Conservation (phyloP, 139 green algal genomes). For the Picochlorum sp. region DNA sequence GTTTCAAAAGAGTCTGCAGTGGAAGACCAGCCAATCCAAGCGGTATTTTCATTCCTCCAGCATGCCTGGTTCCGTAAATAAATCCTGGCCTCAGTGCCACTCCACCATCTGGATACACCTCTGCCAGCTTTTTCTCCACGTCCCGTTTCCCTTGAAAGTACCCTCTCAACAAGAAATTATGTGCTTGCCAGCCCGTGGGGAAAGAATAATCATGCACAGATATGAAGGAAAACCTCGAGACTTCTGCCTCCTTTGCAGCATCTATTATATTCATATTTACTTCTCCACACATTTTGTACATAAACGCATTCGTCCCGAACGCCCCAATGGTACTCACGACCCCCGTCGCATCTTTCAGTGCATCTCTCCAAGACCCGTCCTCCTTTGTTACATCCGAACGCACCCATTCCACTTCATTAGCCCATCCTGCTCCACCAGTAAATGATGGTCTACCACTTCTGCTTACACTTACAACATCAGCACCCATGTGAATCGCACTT, state of each 20-base stretch:
- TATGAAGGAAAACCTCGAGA: conserved; percentile 73
- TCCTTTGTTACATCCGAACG: conserved; percentile 33
- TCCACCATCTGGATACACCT: conserved; percentile 43
- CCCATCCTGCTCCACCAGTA: conserved; percentile 11
- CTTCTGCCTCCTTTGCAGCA: conserved; percentile 43
- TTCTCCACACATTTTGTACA: conserved; percentile 71
- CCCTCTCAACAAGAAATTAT: conserved; percentile 37
- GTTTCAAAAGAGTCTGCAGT: conserved; percentile 21
- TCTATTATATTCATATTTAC: conserved; percentile 70
- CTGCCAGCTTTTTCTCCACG: conserved; percentile 53
- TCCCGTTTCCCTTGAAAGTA: conserved; percentile 73
- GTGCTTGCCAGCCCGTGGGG: conserved; percentile 29
- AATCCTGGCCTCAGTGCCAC: conserved; percentile 63
- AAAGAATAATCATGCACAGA: conserved; percentile 67
- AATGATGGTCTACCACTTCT: conserved; percentile 36
- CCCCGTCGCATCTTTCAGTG: conserved; percentile 41
- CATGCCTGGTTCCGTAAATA: conserved; percentile 64
- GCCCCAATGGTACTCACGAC: conserved; percentile 68
- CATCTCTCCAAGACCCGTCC: conserved; percentile 10
- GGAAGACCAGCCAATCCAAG: conserved; percentile 34
- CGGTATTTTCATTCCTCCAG: conserved; percentile 38
- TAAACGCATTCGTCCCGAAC: conserved; percentile 70
- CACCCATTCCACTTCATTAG: neutral
- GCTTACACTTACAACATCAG: conserved; percentile 62
- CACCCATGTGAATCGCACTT: conserved; percentile 47